A percentile compares a stretch with the other conserved stretches of the same genome.
Evolutionary conservation across 345 rosid species (phyloP).

Genomic region (Populus tremula): DNA sequence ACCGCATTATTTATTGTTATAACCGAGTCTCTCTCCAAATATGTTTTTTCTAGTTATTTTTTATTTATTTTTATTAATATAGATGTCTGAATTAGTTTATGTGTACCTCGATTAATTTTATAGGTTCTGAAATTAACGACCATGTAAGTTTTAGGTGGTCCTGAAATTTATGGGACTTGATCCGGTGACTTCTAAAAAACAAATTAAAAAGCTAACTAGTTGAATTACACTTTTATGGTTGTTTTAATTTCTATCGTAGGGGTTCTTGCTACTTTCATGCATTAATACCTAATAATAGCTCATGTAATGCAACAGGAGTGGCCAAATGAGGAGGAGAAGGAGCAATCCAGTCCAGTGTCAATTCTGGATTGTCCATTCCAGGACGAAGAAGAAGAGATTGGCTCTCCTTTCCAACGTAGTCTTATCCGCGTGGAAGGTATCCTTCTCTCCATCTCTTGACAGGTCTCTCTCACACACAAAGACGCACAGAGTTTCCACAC

Average conservation of each 20-base stretch:
- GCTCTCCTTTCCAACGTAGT: slow-evolving; percentile 30
- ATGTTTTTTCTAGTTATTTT: neutral
- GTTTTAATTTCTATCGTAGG: neutral
- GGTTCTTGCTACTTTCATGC: neutral
- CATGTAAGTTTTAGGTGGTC: accelerated
- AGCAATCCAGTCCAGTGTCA: slow-evolving; percentile 82
- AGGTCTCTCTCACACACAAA: neutral
- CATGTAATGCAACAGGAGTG: slow-evolving; percentile 37
- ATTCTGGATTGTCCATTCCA: slow-evolving; percentile 73
- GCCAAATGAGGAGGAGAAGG: slow-evolving; percentile 52
- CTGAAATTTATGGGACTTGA: too few relatives aligned
- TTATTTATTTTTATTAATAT: neutral
- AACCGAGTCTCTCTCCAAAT: neutral
- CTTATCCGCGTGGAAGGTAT: slow-evolving; percentile 34
- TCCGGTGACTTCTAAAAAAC: accelerated
- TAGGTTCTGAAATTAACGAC: too few relatives aligned
- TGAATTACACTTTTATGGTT: too few relatives aligned
- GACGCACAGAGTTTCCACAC: too few relatives aligned
- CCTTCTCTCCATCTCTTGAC: neutral
- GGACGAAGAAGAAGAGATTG: slow-evolving; percentile 51
- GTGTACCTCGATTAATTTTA: too few relatives aligned
- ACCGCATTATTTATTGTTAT: neutral
- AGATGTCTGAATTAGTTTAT: too few relatives aligned
- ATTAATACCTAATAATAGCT: neutral
- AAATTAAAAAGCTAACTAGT: too few relatives aligned